Evolutionary conservation across 2,329 filamentous ascomycete species (phyloP).

Genomic region (Pseudogymnoascus destructans): DNA sequence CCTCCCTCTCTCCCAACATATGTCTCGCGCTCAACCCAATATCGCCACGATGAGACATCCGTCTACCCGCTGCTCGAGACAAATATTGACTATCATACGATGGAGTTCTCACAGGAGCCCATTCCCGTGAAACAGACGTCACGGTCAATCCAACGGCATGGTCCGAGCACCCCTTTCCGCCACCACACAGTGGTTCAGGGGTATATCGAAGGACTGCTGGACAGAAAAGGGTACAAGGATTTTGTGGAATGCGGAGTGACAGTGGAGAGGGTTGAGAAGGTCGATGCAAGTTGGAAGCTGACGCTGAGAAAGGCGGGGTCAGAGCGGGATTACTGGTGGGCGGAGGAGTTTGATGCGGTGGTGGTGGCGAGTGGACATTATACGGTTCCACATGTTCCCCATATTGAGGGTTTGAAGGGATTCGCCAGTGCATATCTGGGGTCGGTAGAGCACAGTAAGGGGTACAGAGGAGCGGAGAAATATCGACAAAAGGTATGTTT

Average conservation of each 20-base stretch:
- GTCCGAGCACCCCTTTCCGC: slow-evolving; percentile 45
- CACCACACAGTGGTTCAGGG: slow-evolving; percentile 43
- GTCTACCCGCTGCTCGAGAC: slow-evolving; percentile 53
- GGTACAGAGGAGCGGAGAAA: slow-evolving; percentile 49
- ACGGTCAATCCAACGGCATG: slow-evolving; percentile 36
- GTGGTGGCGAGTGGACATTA: slow-evolving; percentile 58
- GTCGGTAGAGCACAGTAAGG: slow-evolving; percentile 55
- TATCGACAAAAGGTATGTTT: slow-evolving; percentile 36
- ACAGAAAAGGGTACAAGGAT: slow-evolving; percentile 39
- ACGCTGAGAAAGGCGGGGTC: slow-evolving; percentile 34
- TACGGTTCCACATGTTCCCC: slow-evolving; percentile 48
- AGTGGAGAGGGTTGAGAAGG: slow-evolving; percentile 44
- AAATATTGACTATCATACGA: slow-evolving; percentile 45
- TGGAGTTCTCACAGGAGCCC: slow-evolving; percentile 46
- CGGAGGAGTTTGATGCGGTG: slow-evolving; percentile 50
- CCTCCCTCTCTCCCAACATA: slow-evolving; percentile 36
- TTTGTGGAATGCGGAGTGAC: slow-evolving; percentile 44
- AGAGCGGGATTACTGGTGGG: slow-evolving; percentile 45
- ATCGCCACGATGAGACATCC: slow-evolving; percentile 43
- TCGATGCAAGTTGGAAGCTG: slow-evolving; percentile 37
- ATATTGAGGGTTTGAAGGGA: slow-evolving; percentile 41
- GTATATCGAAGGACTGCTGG: slow-evolving; percentile 40
- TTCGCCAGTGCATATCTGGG: slow-evolving; percentile 44
- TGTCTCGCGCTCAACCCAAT: slow-evolving; percentile 30
- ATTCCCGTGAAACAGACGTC: slow-evolving; percentile 34